Percentiles rank a stretch among this genome's conserved stretches.
phyloP scores from a whole-genome alignment of 164 flowering plant species.

The Aristolochia contorta region DNA sequence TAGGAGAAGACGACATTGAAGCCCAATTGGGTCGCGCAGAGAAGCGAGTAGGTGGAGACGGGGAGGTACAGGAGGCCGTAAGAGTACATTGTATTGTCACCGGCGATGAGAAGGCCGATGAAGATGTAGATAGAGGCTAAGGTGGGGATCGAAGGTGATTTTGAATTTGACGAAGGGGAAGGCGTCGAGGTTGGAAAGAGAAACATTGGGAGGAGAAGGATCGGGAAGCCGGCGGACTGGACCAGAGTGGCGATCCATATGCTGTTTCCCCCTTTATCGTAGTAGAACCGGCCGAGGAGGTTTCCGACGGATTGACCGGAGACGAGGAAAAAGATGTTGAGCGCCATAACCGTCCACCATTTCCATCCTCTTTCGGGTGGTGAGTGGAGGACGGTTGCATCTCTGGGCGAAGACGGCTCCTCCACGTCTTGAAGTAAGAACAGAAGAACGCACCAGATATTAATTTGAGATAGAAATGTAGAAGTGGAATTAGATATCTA shows the following conservation, averaged over 20 bases:
- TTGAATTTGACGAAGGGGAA: neutral
- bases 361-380: slow-evolving; percentile 3
- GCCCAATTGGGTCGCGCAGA: slow-evolving; percentile 24
- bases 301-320: slow-evolving; percentile 15
- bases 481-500: too few species aligned
- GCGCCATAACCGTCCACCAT: slow-evolving; percentile 27
- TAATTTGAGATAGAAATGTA: neutral
- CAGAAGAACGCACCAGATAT: neutral
- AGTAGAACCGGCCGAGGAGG: slow-evolving; percentile 24
- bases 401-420: slow-evolving; percentile 12
- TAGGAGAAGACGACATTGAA: slow-evolving; percentile 22
- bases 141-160: slow-evolving; percentile 2
- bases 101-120: slow-evolving; percentile 14
- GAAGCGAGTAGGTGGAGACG: slow-evolving; percentile 21
- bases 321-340: slow-evolving; percentile 24
- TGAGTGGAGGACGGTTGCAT: neutral
- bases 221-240: slow-evolving; percentile 19
- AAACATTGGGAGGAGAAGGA: slow-evolving; percentile 14
- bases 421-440: slow-evolving; percentile 9
- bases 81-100: slow-evolving; percentile 22
- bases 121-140: slow-evolving; percentile 6
- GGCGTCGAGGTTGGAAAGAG: neutral
- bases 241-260: slow-evolving; percentile 25
- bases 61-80: slow-evolving; percentile 23
- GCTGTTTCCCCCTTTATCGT: slow-evolving; percentile 20